Evolutionary conservation across 148 eudicot species (phyloP).

Genomic region (Cornus kousa): DNA sequence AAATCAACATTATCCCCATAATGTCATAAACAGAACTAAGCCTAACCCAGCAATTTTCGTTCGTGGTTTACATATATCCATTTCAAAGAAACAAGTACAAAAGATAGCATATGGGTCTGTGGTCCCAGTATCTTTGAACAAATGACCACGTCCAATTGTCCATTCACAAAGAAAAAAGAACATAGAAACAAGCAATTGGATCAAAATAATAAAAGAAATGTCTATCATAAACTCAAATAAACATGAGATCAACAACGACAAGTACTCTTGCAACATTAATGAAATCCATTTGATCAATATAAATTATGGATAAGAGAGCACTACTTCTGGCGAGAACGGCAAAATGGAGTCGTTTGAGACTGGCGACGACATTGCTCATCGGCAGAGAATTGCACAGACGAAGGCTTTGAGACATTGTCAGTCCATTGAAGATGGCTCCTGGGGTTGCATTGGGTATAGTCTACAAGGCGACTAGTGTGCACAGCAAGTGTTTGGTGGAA

Average conservation of each 20-base stretch:
- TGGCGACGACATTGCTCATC: slow-evolving; percentile 28
- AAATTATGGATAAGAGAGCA: neutral
- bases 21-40: neutral
- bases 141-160: neutral
- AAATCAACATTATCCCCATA: neutral
- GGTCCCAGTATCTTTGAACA: neutral
- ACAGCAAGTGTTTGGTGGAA: slow-evolving; percentile 24
- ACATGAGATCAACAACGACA: no score
- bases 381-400: slow-evolving; percentile 7
- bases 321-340: slow-evolving; percentile 3
- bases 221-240: neutral
- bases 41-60: neutral
- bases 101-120: neutral
- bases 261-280: neutral
- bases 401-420: neutral
- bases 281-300: neutral
- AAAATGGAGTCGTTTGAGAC: slow-evolving; percentile 37
- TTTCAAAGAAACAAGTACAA: neutral
- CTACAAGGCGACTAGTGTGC: neutral
- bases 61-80: neutral
- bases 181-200: neutral
- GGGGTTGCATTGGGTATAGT: slow-evolving; percentile 3
- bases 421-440: neutral
- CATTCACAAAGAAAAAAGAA: neutral
- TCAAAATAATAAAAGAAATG: no score